phyloP scores from a whole-genome alignment of 371 early-diverging fungal species.

The Mucor saturninus region DNA sequence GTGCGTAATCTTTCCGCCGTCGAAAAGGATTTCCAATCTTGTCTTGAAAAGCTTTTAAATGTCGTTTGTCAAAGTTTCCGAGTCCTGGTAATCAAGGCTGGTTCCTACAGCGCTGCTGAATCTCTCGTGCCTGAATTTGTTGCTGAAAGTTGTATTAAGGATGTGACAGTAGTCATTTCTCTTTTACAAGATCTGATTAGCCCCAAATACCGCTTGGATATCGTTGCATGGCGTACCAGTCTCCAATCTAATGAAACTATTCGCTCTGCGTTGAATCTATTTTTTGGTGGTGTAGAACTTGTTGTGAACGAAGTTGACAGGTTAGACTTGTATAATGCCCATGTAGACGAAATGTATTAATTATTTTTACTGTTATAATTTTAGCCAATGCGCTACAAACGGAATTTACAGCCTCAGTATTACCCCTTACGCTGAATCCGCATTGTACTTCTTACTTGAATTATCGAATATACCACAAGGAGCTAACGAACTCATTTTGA shows the following conservation, averaged over 20 bases:
- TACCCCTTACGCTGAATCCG: constrained; percentile 50
- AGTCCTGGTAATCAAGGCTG: constrained; percentile 33
- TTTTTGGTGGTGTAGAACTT: constrained; percentile 37
- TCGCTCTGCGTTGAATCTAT: constrained; percentile 29
- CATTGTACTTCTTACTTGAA: constrained; percentile 40
- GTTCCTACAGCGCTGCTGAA: constrained; percentile 28
- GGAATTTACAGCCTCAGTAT: constrained; percentile 30
- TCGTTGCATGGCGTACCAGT: constrained; percentile 29
- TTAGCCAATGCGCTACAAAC: constrained; percentile 30
- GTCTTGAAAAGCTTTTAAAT: constrained; percentile 2
- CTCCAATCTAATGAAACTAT: constrained; percentile 34
- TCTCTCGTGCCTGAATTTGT: constrained; percentile 18
- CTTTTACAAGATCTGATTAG: constrained; percentile 41
- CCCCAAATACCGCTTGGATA: constrained; percentile 27
- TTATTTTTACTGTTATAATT: background rate
- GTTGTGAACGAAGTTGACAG: constrained; percentile 43
- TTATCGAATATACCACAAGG: constrained; percentile 40
- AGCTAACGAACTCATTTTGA: constrained; percentile 31
- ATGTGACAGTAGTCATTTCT: constrained; percentile 40
- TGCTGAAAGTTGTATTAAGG: constrained; percentile 39
- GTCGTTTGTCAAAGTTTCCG: constrained; percentile 43
- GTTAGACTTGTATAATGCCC: constrained; percentile 16
- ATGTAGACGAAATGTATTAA: background rate
- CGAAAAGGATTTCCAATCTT: background rate
- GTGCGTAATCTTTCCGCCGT: background rate